Evolutionary conservation across 768 basidiomycete genomes (phyloP).

Genomic region (Dioszegia crocea): DNA sequence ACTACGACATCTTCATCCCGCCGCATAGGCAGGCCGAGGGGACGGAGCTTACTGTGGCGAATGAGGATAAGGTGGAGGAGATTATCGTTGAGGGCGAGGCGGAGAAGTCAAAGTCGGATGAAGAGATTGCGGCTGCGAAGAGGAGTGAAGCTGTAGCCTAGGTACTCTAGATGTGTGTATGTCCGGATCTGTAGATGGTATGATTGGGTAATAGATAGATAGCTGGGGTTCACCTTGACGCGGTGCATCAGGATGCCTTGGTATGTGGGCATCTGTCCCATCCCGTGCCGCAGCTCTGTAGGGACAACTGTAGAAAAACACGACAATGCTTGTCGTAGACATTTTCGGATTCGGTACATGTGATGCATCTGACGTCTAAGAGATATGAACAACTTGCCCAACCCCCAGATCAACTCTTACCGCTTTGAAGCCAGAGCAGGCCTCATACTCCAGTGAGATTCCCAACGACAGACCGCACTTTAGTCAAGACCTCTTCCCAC

Average conservation of each 20-base stretch:
- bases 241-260: too few species aligned
- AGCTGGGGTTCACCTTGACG: too few species aligned
- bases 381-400: neutral
- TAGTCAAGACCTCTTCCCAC: constrained; percentile 92
- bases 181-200: too few species aligned
- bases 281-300: too few species aligned
- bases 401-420: too few species aligned
- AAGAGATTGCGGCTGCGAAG: neutral
- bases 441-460: neutral
- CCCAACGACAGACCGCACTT: constrained; percentile 55
- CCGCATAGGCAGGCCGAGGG: constrained; percentile 9
- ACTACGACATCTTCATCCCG: constrained; percentile 10
- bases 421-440: too few species aligned
- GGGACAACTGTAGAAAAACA: too few species aligned
- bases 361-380: too few species aligned
- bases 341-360: too few species aligned
- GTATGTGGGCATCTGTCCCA: too few species aligned
- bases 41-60: constrained; percentile 1
- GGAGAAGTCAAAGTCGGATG: neutral
- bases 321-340: too few species aligned
- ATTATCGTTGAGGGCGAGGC: neutral
- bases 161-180: neutral
- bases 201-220: too few species aligned
- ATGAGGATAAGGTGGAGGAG: constrained; percentile 7
- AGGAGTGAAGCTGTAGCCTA: constrained; percentile 1